A percentile compares a stretch with the other conserved stretches of the same genome.
Conservation (phyloP, 1,284 basidiomycete species). For the Ganoderma boninense region DNA sequence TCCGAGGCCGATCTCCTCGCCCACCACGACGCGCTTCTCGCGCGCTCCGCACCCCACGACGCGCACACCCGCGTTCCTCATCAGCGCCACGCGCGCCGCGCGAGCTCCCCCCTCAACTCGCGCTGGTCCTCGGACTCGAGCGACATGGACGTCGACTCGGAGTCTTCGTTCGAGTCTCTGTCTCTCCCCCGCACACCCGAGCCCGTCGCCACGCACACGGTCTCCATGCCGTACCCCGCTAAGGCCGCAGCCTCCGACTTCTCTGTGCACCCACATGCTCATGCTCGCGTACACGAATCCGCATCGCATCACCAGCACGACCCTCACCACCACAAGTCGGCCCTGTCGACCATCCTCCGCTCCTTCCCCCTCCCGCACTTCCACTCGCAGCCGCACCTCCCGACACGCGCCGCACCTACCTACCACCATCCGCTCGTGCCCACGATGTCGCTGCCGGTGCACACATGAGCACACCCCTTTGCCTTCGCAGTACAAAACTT, state of each 20-base stretch:
- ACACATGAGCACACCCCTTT: constrained; percentile 23
- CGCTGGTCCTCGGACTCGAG: constrained; percentile 39
- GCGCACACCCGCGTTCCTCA: constrained; percentile 29
- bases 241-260: constrained; percentile 28
- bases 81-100: constrained; percentile 28
- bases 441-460: constrained; percentile 24
- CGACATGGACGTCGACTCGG: constrained; percentile 39
- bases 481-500: too few species aligned
- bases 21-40: constrained; percentile 63
- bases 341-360: constrained; percentile 39
- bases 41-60: constrained; percentile 36
- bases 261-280: constrained; percentile 19
- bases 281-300: constrained; percentile 17
- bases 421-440: constrained; percentile 24
- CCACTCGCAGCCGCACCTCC: constrained; percentile 26
- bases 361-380: constrained; percentile 43
- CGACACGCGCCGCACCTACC: constrained; percentile 13
- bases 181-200: constrained; percentile 39
- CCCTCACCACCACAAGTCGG: constrained; percentile 30
- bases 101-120: constrained; percentile 33
- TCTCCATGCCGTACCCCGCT: constrained; percentile 22
- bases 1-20: constrained; percentile 69
- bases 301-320: constrained; percentile 20
- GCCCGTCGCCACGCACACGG: constrained; percentile 26
- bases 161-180: constrained; percentile 36